A percentile compares a stretch with the other conserved stretches of the same genome.
Evolutionary conservation across 768 basidiomycete genomes (phyloP).

Genomic region (Chlorophyllum brunneum): DNA sequence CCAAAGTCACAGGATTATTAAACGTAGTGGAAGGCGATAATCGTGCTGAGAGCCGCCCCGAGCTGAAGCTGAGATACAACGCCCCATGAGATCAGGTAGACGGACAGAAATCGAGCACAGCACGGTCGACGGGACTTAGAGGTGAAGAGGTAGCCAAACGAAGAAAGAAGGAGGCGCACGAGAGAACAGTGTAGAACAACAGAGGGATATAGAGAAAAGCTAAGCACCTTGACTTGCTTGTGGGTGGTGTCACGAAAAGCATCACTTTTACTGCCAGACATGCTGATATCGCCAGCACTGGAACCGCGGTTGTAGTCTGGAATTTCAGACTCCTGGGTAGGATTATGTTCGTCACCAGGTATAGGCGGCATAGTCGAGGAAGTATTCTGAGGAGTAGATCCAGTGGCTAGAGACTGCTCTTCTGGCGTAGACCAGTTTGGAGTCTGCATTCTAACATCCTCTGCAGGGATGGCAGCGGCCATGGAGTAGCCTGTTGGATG

Average conservation of each 20-base stretch:
- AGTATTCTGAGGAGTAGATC: conserved; percentile 38
- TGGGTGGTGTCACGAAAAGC: conserved; percentile 63
- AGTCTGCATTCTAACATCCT: conserved; percentile 30
- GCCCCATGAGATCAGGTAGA: conserved; percentile 29
- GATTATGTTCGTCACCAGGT: conserved; percentile 42
- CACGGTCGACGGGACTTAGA: conserved; percentile 16
- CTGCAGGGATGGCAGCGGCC: conserved; percentile 28
- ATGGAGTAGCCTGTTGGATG: conserved; percentile 20
- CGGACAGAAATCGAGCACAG: conserved; percentile 16
- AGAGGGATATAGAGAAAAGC: conserved; percentile 31
- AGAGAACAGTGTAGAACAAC: conserved; percentile 19
- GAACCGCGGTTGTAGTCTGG: conserved; percentile 49
- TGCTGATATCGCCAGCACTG: conserved; percentile 40
- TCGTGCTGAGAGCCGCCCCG: conserved; percentile 7
- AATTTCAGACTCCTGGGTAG: conserved; percentile 46
- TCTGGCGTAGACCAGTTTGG: conserved; percentile 52
- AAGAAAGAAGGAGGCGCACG: conserved; percentile 32
- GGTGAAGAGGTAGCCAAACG: conserved; percentile 15
- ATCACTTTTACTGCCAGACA: conserved; percentile 41
- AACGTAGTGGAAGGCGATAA: conserved; percentile 34
- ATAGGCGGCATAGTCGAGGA: conserved; percentile 36
- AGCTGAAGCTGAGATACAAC: conserved; percentile 13
- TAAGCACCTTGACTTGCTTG: conserved; percentile 88
- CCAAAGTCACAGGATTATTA: conserved; percentile 41
- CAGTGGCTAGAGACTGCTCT: conserved; percentile 40